Conservation (phyloP, 2,329 filamentous ascomycete species). For the Ophiostoma sp. region DNA sequence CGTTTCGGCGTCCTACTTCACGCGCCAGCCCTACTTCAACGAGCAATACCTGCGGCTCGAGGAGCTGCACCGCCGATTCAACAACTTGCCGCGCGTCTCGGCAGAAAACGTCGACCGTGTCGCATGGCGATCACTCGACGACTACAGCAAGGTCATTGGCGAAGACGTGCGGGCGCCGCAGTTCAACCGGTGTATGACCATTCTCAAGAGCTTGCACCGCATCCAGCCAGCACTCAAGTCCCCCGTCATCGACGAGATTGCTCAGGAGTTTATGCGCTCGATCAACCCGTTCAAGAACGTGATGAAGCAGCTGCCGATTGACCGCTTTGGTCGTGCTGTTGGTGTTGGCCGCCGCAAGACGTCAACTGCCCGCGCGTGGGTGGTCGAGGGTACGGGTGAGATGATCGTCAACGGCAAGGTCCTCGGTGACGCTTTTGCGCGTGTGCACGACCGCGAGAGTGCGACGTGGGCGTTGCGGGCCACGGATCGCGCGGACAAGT, state of each 20-base stretch:
- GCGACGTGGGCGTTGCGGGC: constrained; percentile 84
- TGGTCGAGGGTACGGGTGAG: constrained; percentile 91
- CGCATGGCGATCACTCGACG: constrained; percentile 72
- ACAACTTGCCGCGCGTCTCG: constrained; percentile 63
- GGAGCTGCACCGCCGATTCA: constrained; percentile 64
- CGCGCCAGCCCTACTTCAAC: constrained; percentile 75
- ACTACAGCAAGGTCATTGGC: constrained; percentile 66
- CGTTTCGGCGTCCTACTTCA: constrained; percentile 90
- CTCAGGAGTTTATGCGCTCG: constrained; percentile 67
- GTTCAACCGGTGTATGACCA: constrained; percentile 68
- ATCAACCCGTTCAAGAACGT: constrained; percentile 65
- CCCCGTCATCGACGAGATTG: constrained; percentile 56
- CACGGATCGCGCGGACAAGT: constrained; percentile 83
- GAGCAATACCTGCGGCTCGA: constrained; percentile 74
- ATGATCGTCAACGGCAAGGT: constrained; percentile 84
- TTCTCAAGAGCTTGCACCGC: constrained; percentile 74
- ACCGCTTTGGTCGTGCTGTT: constrained; percentile 70
- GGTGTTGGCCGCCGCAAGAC: constrained; percentile 84
- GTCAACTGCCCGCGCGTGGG: constrained; percentile 74
- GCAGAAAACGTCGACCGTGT: constrained; percentile 63
- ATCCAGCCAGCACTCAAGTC: constrained; percentile 78
- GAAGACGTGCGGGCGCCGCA: constrained; percentile 70
- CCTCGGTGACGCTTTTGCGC: constrained; percentile 74
- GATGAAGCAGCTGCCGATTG: constrained; percentile 59
- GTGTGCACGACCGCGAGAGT: constrained; percentile 90